A percentile compares a stretch with the other conserved stretches of the same genome.
Conservation (phyloP, 2,329 filamentous ascomycete genomes). For the Podosphaera xanthii region DNA sequence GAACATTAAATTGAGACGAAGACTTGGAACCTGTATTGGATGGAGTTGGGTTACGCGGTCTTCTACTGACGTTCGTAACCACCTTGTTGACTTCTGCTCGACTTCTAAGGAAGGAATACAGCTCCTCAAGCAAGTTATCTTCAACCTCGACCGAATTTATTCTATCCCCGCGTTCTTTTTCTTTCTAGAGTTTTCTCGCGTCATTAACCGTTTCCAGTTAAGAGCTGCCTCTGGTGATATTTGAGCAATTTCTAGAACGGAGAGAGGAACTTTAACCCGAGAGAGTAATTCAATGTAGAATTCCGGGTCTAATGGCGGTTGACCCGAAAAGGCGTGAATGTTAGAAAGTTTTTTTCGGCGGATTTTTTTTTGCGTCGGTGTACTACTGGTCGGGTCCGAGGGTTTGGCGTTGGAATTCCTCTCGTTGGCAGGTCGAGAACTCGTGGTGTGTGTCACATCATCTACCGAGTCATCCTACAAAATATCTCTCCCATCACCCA, state of each 20-base stretch:
- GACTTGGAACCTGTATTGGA: too few relatives aligned
- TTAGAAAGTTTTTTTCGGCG: background rate
- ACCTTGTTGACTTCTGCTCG: too few relatives aligned
- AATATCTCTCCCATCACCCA: background rate
- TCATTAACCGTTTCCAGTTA: too few relatives aligned
- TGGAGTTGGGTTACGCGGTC: too few relatives aligned
- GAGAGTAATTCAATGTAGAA: too few relatives aligned
- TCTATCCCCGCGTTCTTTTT: background rate
- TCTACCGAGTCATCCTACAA: background rate
- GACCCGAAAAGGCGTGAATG: background rate
- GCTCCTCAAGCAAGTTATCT: too few relatives aligned
- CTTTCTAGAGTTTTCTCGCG: too few relatives aligned
- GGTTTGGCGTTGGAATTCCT: background rate
- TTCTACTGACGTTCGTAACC: too few relatives aligned
- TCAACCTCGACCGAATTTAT: too few relatives aligned
- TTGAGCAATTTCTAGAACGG: background rate
- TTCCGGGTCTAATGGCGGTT: background rate
- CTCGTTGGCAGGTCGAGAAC: background rate
- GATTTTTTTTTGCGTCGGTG: background rate
- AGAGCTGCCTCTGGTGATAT: background rate
- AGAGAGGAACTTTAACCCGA: background rate
- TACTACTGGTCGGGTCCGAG: background rate
- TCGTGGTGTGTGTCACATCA: background rate
- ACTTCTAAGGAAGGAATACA: too few relatives aligned
- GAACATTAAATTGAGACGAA: too few relatives aligned